These are phyloP conservation scores for Hyphopichia homilentoma DNA, from an alignment of 805 yeast species.

Conservation along the genomic window DNA sequence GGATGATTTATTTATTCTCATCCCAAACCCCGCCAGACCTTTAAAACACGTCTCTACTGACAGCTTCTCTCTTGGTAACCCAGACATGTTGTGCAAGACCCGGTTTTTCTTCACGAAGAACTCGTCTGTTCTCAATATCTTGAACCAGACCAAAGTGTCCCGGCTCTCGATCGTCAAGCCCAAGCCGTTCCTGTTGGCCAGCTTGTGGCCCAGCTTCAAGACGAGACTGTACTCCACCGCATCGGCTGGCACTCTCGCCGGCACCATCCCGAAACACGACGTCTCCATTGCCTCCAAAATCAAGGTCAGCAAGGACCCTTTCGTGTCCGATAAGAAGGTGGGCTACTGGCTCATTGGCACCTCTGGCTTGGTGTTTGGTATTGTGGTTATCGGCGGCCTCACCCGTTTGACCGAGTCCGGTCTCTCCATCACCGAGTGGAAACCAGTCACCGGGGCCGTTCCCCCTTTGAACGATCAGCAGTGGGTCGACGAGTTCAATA, in stretches of 20 bases:
- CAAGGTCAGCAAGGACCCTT: neutral
- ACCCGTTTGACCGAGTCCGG: conserved; percentile 97
- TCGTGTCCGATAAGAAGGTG: conserved; percentile 37
- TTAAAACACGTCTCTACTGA: no score
- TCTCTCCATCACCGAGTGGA: conserved; percentile 95
- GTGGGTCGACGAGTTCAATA: conserved; percentile 82
- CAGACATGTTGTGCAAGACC: conserved; percentile 41
- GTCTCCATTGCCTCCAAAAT: neutral
- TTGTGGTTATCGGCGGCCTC: conserved; percentile 93
- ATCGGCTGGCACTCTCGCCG: neutral
- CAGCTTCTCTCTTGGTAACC: no score
- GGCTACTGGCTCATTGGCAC: conserved; percentile 90
- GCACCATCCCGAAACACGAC: neutral
- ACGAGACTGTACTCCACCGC: conserved; percentile 1
- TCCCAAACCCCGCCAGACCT: no score
- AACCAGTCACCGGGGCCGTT: conserved; percentile 90
- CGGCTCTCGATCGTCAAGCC: conserved; percentile 14
- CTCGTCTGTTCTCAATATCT: conserved; percentile 38
- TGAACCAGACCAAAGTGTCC: conserved; percentile 17
- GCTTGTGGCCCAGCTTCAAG: neutral
- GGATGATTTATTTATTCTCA: no score
- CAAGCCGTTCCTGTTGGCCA: conserved; percentile 4
- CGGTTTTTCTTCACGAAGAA: conserved; percentile 60
- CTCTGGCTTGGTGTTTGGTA: conserved; percentile 87
- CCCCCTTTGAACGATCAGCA: conserved; percentile 82